phyloP scores from a whole-genome alignment of 495 filamentous ascomycete genomes.

The Gamarada debralockiae region DNA sequence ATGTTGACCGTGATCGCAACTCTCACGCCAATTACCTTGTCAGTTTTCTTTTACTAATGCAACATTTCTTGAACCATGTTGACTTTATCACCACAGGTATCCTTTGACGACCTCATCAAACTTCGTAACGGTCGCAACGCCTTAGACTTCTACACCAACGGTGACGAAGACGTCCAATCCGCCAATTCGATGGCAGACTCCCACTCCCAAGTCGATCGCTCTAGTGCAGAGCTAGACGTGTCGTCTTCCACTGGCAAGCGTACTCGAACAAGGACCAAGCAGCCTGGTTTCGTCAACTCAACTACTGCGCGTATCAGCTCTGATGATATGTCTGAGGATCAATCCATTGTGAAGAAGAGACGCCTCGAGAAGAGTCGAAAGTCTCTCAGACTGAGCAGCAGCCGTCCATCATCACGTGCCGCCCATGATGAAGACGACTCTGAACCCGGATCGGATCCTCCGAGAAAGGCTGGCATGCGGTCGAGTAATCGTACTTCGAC shows the following conservation, averaged over 20 bases:
- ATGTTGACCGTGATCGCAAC: too few relatives aligned
- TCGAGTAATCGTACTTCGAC: background rate
- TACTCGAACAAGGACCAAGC: conserved; percentile 5
- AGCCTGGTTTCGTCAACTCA: conserved; percentile 11
- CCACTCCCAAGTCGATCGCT: background rate
- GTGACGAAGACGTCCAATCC: conserved; percentile 1
- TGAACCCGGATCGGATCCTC: conserved; percentile 6
- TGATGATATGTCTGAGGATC: conserved; percentile 10
- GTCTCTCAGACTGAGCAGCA: conserved; percentile 1
- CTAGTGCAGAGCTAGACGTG: conserved; percentile 3
- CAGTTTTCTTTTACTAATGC: too few relatives aligned
- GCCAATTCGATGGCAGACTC: conserved; percentile 4
- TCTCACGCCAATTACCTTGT: too few relatives aligned
- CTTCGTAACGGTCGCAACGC: conserved; percentile 26
- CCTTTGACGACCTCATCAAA: conserved; percentile 9
- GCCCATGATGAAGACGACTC: conserved; percentile 3
- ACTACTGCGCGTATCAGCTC: conserved; percentile 2
- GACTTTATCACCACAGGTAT: background rate
- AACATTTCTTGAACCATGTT: background rate
- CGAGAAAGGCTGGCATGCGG: background rate
- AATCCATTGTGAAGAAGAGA: conserved; percentile 11
- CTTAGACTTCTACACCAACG: conserved; percentile 23
- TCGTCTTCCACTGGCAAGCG: conserved; percentile 14
- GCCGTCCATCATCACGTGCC: conserved; percentile 1
- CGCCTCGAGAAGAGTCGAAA: conserved; percentile 15